Conservation (phyloP, 345 rosid species). For the Heritiera littoralis region DNA sequence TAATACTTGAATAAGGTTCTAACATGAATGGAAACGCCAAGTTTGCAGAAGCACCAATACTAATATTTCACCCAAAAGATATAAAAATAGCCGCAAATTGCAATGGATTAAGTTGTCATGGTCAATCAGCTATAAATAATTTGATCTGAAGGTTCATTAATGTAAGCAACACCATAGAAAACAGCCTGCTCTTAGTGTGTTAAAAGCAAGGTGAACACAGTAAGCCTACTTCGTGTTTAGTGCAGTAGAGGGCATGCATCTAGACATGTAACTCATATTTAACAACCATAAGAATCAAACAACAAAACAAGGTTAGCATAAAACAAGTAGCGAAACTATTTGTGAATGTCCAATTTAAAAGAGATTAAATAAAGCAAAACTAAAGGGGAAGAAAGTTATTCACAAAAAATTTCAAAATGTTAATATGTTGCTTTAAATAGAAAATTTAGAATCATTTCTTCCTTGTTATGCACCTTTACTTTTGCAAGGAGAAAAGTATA, state of each 20-base stretch:
- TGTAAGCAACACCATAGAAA: not conserved
- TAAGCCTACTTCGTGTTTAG: not conserved
- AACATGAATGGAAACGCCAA: not conserved
- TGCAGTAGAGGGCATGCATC: not conserved
- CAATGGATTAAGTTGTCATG: not conserved
- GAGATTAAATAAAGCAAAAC: not conserved
- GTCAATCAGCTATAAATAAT: not conserved
- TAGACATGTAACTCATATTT: not conserved
- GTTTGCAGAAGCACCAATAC: not conserved
- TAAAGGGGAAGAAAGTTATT: not conserved
- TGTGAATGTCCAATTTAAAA: not conserved
- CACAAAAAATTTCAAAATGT: not conserved
- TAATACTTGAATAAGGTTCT: not conserved
- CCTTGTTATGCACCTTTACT: not conserved
- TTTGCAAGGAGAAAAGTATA: not conserved
- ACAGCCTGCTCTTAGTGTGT: not conserved
- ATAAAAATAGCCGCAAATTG: not conserved
- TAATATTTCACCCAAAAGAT: not conserved
- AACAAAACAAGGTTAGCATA: not conserved
- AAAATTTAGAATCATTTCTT: not conserved
- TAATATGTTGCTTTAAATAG: not conserved
- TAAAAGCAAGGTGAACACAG: not conserved
- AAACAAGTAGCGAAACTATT: not conserved
- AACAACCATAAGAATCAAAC: slow-evolving; percentile 1
- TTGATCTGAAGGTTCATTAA: not conserved